Percentiles rank a stretch among this genome's conserved stretches.
These are phyloP conservation scores for Stephania cephalantha DNA, from an alignment of 164 flowering plant species.

Conservation along the genomic window DNA sequence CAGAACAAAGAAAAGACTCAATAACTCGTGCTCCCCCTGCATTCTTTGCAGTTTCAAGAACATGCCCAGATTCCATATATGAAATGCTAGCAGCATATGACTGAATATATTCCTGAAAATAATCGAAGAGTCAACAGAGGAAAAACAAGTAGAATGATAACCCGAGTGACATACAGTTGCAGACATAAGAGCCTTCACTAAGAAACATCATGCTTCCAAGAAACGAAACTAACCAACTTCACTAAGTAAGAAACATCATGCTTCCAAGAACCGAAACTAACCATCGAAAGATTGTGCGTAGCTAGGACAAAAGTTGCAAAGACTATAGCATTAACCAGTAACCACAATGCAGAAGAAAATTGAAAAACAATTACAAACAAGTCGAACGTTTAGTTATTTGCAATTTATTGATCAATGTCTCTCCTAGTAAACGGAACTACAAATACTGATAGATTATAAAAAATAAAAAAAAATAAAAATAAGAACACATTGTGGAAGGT, in stretches of 20 bases:
- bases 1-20: constrained; percentile 77
- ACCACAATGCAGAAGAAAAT: no score
- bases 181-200: background rate
- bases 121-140: background rate
- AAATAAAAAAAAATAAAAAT: no score
- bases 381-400: background rate
- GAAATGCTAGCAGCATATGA: constrained; percentile 53
- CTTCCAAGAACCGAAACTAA: background rate
- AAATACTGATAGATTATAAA: no score
- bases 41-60: constrained; percentile 67
- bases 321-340: no score
- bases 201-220: background rate
- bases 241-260: no score
- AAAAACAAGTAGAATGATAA: background rate
- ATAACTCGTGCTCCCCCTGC: constrained; percentile 69
- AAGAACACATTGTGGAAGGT: no score
- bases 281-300: background rate
- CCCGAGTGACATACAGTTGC: background rate
- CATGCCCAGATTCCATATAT: constrained; percentile 55
- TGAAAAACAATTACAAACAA: no score
- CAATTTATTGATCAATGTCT: background rate
- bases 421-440: no score
- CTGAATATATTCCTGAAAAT: constrained; percentile 55
- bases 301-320: background rate
- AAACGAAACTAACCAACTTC: no score